Conservation (phyloP, 208 protist species). For the Acanthamoeba lenticulata region DNA sequence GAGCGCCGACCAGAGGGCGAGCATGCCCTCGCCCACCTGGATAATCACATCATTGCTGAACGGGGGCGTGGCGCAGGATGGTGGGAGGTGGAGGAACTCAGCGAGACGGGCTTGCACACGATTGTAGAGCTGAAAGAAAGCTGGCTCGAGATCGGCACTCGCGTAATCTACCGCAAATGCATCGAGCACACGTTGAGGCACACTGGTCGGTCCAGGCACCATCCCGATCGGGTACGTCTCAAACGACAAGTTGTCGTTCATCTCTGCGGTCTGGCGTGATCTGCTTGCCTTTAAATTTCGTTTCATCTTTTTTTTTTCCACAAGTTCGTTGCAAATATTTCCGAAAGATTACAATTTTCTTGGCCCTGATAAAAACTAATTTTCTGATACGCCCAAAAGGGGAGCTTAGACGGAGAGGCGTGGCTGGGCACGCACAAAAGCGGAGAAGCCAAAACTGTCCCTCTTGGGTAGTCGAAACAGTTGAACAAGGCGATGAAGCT, state of each 20-base stretch:
- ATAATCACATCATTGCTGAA: not conserved
- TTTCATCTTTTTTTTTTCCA: not conserved
- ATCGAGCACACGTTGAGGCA: not conserved
- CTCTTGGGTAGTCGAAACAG: no score
- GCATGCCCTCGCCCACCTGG: conserved; percentile 64
- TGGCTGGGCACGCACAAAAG: no score
- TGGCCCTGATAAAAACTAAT: no score
- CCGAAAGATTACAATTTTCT: no score
- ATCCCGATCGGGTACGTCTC: conserved; percentile 47
- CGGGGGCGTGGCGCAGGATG: not conserved
- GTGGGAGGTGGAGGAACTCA: not conserved
- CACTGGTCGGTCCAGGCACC: conserved; percentile 29
- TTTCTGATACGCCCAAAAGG: no score
- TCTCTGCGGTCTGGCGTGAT: no score
- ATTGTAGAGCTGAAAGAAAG: conserved; percentile 46
- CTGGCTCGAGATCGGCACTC: conserved; percentile 15
- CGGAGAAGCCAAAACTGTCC: no score
- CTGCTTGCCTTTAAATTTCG: no score
- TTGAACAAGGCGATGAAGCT: no score
- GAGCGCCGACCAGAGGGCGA: conserved; percentile 64
- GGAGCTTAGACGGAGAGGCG: no score
- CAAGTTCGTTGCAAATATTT: not conserved
- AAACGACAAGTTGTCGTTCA: not conserved
- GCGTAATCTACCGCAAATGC: not conserved
- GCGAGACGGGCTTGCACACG: not conserved